A percentile compares a stretch with the other conserved stretches of the same genome.
Conservation (phyloP, 2,329 filamentous ascomycete genomes). For the Fusarium redolens region DNA sequence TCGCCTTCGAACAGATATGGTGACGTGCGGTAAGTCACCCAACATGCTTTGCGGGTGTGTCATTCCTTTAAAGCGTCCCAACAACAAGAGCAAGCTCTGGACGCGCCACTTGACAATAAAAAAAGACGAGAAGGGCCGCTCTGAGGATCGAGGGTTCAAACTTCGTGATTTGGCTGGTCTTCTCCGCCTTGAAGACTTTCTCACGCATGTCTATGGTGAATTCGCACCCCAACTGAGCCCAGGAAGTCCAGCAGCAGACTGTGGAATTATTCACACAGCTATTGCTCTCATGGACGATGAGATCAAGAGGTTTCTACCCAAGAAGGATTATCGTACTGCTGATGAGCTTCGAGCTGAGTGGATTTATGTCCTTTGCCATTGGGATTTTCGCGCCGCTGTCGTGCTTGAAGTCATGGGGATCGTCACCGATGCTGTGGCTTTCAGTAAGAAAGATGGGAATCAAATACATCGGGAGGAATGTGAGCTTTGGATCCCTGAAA, state of each 20-base stretch:
- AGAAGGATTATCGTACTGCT: background rate
- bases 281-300: slow-evolving; percentile 20
- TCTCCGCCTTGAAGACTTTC: slow-evolving; percentile 28
- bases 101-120: background rate
- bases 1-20: background rate
- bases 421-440: background rate
- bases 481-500: background rate
- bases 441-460: background rate
- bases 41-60: slow-evolving; percentile 27
- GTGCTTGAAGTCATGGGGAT: slow-evolving; percentile 8
- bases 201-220: slow-evolving; percentile 13
- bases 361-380: slow-evolving; percentile 2
- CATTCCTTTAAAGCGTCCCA: slow-evolving; percentile 15
- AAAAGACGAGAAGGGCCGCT: background rate
- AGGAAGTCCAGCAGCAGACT: background rate
- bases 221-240: background rate
- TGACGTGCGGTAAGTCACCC: slow-evolving; percentile 8
- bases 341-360: slow-evolving; percentile 11
- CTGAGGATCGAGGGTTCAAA: background rate
- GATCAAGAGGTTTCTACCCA: slow-evolving; percentile 1
- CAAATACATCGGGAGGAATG: slow-evolving; percentile 18
- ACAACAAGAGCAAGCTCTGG: slow-evolving; percentile 28
- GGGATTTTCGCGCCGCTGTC: background rate
- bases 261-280: background rate
- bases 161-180: slow-evolving; percentile 28